Evolutionary conservation across 495 filamentous ascomycete genomes (phyloP).

Genomic region (Podospora appendiculata): DNA sequence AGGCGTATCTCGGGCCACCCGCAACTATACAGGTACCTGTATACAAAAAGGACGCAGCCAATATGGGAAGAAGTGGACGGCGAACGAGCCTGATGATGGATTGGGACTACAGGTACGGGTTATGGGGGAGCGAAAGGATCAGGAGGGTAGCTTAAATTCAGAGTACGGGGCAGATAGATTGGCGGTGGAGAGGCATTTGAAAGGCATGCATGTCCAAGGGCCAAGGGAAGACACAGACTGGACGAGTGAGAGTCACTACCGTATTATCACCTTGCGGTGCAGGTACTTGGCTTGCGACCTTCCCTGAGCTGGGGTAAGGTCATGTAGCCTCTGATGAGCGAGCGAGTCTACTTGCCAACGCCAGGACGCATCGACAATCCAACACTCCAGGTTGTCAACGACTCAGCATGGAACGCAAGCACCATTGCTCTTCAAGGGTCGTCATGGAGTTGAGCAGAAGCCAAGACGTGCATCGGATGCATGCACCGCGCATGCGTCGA

Average conservation of each 20-base stretch:
- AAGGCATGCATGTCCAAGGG: not conserved
- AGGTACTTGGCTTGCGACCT: no score
- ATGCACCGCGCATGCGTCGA: conserved; percentile 2
- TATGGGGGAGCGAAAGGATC: conserved; percentile 6
- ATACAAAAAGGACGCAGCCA: conserved; percentile 3
- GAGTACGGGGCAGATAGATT: conserved; percentile 23
- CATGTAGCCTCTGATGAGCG: no score
- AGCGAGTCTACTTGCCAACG: no score
- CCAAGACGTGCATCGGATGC: not conserved
- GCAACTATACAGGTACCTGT: conserved; percentile 4
- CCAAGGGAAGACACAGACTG: conserved; percentile 10
- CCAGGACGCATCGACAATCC: not conserved
- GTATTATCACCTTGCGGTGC: no score
- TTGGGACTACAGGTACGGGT: conserved; percentile 1
- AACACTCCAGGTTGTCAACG: not conserved
- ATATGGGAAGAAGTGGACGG: conserved; percentile 15
- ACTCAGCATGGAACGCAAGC: no score
- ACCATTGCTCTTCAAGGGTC: not conserved
- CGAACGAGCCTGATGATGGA: conserved; percentile 7
- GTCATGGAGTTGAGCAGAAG: not conserved
- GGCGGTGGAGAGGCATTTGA: conserved; percentile 10
- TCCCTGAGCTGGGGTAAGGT: no score
- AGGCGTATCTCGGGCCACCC: conserved; percentile 9
- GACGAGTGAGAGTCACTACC: no score
- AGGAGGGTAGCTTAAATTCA: conserved; percentile 17